Percentiles rank a stretch among this genome's conserved stretches.
phyloP scores from a whole-genome alignment of 2,329 filamentous ascomycete species.

The Alternaria conjuncta region DNA sequence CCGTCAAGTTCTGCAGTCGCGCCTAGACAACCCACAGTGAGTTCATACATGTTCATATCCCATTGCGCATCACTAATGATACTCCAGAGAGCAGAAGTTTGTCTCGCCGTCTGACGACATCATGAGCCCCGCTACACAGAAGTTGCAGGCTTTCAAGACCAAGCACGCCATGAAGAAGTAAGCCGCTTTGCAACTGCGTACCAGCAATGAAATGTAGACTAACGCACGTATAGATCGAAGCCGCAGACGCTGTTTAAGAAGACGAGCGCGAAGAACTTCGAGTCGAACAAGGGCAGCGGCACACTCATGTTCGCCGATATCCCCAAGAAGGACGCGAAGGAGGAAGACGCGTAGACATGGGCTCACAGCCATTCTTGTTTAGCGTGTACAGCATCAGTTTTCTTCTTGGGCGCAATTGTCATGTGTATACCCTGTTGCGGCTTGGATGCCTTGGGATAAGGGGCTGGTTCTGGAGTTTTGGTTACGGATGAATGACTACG shows the following conservation, averaged over 20 bases:
- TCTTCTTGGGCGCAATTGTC: neutral
- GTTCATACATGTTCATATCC: slow-evolving; percentile 33
- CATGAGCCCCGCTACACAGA: slow-evolving; percentile 84
- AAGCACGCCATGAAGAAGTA: slow-evolving; percentile 79
- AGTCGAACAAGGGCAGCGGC: slow-evolving; percentile 40
- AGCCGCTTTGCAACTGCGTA: slow-evolving; percentile 3
- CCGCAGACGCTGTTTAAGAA: slow-evolving; percentile 52
- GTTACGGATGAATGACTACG: slow-evolving; percentile 9
- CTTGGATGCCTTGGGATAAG: neutral
- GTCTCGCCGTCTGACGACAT: slow-evolving; percentile 87
- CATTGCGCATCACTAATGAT: slow-evolving; percentile 20
- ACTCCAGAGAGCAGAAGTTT: slow-evolving; percentile 62
- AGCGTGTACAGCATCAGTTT: neutral
- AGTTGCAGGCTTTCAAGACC: slow-evolving; percentile 79
- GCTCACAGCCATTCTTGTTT: neutral
- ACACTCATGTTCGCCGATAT: slow-evolving; percentile 48
- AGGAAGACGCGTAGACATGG: slow-evolving; percentile 3
- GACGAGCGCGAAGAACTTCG: slow-evolving; percentile 50
- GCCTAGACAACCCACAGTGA: slow-evolving; percentile 72
- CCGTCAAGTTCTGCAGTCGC: slow-evolving; percentile 74
- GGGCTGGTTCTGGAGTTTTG: slow-evolving; percentile 2
- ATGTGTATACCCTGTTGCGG: slow-evolving; percentile 7
- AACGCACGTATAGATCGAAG: slow-evolving; percentile 40
- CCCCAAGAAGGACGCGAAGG: slow-evolving; percentile 30
- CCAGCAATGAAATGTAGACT: slow-evolving; percentile 6